phyloP scores from a whole-genome alignment of 148 eudicot species.

The Limonium bicolor region DNA sequence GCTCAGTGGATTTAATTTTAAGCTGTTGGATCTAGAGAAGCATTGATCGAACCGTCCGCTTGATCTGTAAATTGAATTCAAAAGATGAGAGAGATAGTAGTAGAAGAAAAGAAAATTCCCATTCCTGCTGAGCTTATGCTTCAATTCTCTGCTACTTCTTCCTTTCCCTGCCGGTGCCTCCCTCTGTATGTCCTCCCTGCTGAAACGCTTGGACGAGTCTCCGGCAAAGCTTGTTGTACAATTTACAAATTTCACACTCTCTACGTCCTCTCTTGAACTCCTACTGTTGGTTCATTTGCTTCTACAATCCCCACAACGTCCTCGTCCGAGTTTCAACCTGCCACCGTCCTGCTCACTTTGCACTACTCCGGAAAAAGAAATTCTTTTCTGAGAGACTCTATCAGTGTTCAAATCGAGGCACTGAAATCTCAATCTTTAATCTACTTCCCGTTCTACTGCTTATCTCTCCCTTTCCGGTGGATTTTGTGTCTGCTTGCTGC shows the following conservation, averaged over 20 bases:
- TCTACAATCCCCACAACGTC: too few species aligned
- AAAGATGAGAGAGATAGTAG: slow-evolving; percentile 2
- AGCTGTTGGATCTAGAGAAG: background rate
- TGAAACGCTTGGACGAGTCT: background rate
- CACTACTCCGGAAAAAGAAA: too few species aligned
- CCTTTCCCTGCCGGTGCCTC: background rate
- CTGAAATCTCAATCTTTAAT: background rate
- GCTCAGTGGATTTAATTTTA: slow-evolving; percentile 5
- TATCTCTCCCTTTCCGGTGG: background rate
- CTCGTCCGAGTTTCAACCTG: too few species aligned
- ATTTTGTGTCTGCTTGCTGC: background rate
- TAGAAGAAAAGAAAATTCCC: too few species aligned
- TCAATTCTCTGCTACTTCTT: slow-evolving; percentile 4
- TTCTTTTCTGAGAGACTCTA: too few species aligned
- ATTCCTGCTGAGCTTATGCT: background rate
- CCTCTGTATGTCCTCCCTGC: slow-evolving; percentile 1
- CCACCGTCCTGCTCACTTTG: too few species aligned
- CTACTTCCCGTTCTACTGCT: background rate
- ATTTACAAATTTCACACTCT: background rate
- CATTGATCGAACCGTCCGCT: slow-evolving; percentile 1
- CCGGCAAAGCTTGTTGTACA: background rate
- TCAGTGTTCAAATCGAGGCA: background rate
- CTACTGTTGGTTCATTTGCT: background rate
- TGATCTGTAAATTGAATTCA: slow-evolving; percentile 5
- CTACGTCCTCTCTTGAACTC: background rate